Evolutionary conservation across 2,329 filamentous ascomycete species (phyloP).

Genomic region (Lasiodiplodia sp.): DNA sequence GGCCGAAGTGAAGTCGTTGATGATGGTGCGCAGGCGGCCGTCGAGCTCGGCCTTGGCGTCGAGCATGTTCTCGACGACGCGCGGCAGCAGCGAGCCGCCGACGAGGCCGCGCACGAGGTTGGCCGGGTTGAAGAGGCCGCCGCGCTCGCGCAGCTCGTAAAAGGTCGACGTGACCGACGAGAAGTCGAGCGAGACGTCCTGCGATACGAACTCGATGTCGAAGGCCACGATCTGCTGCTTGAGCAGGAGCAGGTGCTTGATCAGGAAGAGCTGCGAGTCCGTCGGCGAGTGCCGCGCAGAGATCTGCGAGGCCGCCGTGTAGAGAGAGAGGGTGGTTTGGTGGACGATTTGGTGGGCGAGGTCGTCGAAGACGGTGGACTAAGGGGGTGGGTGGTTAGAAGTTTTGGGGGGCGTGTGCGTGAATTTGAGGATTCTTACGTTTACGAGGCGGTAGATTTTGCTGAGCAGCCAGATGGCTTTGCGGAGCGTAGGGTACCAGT

Average conservation of each 20-base stretch:
- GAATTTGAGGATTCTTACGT: constrained; percentile 54
- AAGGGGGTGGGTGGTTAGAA: constrained; percentile 32
- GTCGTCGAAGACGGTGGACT: constrained; percentile 74
- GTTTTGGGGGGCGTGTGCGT: background rate
- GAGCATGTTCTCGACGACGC: constrained; percentile 74
- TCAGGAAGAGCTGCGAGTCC: constrained; percentile 88
- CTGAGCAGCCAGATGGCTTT: constrained; percentile 74
- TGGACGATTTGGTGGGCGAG: constrained; percentile 84
- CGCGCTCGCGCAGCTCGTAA: constrained; percentile 70
- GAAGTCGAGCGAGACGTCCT: constrained; percentile 69
- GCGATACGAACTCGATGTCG: constrained; percentile 81
- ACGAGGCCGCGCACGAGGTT: constrained; percentile 67
- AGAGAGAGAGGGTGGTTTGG: constrained; percentile 84
- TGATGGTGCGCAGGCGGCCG: constrained; percentile 66
- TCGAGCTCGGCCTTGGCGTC: constrained; percentile 75
- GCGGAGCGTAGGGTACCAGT: constrained; percentile 72
- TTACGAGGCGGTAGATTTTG: constrained; percentile 73
- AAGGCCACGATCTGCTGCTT: constrained; percentile 97
- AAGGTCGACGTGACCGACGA: constrained; percentile 71
- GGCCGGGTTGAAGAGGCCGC: constrained; percentile 70
- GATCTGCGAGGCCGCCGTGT: constrained; percentile 76
- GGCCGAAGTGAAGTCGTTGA: constrained; percentile 70
- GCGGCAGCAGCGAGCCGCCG: constrained; percentile 65
- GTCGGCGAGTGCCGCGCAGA: constrained; percentile 68
- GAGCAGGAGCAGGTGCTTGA: constrained; percentile 91